Conservation (phyloP, 202 grass and related monocot genomes). For the Zoysia matrella region DNA sequence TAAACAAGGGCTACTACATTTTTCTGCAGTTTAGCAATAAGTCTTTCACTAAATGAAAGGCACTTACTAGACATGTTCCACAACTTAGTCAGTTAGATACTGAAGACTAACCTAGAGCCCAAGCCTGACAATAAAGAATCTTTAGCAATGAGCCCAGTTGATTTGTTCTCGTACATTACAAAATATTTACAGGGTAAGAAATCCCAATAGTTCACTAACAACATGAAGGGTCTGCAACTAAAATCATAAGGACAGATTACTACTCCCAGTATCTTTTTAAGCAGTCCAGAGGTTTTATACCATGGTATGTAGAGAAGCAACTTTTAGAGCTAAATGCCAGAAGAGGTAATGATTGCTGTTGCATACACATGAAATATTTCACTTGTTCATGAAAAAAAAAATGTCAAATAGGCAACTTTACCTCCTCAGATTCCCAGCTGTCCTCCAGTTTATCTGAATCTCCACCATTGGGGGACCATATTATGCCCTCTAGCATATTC, state of each 20-base stretch:
- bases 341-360: constrained; percentile 12
- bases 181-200: constrained; percentile 5
- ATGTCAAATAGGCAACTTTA: constrained; percentile 33
- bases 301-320: neutral
- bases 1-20: constrained; percentile 1
- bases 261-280: constrained; percentile 16
- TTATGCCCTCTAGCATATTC: constrained; percentile 75
- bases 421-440: constrained; percentile 81
- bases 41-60: neutral
- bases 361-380: constrained; percentile 10
- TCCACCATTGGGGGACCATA: constrained; percentile 70
- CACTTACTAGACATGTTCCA: constrained; percentile 7
- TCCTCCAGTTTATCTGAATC: constrained; percentile 53
- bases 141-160: constrained; percentile 19
- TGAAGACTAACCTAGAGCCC: neutral
- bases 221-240: neutral
- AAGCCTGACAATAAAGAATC: constrained; percentile 27
- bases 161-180: neutral
- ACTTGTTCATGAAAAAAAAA: neutral
- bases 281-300: neutral
- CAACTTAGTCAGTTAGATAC: neutral
- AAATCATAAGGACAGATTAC: neutral
- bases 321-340: neutral
- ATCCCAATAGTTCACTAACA: neutral
- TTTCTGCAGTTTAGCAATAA: neutral